Percentiles rank a stretch among this genome's conserved stretches.
These are phyloP conservation scores for Pelargonium australe DNA, from an alignment of 441 rosid species.

Conservation along the genomic window DNA sequence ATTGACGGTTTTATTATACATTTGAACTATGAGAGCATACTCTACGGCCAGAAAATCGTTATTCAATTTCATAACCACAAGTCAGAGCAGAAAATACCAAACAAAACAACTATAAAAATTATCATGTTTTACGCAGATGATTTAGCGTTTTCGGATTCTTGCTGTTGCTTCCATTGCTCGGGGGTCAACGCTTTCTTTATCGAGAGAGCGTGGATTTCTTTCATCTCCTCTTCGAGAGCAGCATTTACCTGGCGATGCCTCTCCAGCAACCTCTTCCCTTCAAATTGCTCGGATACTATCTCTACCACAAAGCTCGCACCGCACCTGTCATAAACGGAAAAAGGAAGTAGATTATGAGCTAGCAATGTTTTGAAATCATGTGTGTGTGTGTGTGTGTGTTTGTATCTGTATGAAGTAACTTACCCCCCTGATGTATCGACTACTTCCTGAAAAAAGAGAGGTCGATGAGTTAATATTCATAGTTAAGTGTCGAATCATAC, in stretches of 20 bases:
- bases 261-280: conserved; percentile 83
- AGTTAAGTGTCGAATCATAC: neutral
- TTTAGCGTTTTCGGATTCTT: conserved; percentile 43
- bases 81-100: no score
- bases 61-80: no score
- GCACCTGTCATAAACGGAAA: conserved; percentile 38
- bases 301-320: conserved; percentile 72
- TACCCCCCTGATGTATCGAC: conserved; percentile 89
- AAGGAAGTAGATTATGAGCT: neutral
- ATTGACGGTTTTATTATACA: no score
- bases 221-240: conserved; percentile 77
- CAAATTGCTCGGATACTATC: conserved; percentile 62
- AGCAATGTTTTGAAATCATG: neutral
- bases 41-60: no score
- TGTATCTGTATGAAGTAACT: conserved; percentile 21
- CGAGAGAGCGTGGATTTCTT: conserved; percentile 84
- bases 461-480: conserved; percentile 12
- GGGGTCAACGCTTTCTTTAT: conserved; percentile 74
- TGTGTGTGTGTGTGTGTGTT: no score
- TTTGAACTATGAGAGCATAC: no score
- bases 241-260: conserved; percentile 77
- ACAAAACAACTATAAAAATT: neutral
- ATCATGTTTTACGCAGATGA: conserved; percentile 33
- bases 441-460: conserved; percentile 48
- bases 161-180: conserved; percentile 64